A percentile compares a stretch with the other conserved stretches of the same genome.
Conservation (phyloP, 1,284 basidiomycete genomes). For the Amylostereum areolatum region DNA sequence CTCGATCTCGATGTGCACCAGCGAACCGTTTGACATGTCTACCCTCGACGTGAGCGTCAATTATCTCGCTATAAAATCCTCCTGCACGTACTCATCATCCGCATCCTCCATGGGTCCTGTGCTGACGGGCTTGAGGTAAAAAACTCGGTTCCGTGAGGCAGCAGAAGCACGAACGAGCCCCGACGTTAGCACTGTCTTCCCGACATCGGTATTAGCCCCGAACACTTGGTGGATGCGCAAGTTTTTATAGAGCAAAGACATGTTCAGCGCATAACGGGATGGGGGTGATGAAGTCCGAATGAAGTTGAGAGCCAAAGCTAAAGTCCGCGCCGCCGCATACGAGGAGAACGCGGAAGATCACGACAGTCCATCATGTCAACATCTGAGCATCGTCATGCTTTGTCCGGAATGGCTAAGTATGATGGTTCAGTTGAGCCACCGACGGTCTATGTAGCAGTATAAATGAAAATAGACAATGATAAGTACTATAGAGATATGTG, state of each 20-base stretch:
- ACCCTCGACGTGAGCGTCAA: conserved; percentile 1
- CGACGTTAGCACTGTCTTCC: conserved; percentile 86
- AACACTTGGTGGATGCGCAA: conserved; percentile 86
- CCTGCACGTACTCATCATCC: conserved; percentile 64
- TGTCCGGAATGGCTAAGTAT: too few species aligned
- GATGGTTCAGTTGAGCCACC: too few species aligned
- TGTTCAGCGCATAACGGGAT: conserved; percentile 5
- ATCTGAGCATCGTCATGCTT: too few species aligned
- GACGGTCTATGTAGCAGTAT: too few species aligned
- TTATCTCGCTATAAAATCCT: conserved; percentile 4
- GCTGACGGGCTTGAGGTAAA: conserved; percentile 89
- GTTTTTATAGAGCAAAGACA: conserved; percentile 64
- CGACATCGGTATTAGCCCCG: conserved; percentile 89
- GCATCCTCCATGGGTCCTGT: conserved; percentile 78
- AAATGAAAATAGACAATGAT: too few species aligned
- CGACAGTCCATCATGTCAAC: too few species aligned
- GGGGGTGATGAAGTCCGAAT: too few species aligned
- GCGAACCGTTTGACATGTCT: conserved; percentile 72
- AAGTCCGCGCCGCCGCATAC: too few species aligned
- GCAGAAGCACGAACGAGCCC: conserved; percentile 78
- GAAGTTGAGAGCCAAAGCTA: too few species aligned
- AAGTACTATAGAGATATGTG: too few species aligned
- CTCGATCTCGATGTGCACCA: conserved; percentile 30
- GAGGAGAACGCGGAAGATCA: too few species aligned
- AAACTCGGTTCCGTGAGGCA: conserved; percentile 42